A percentile compares a stretch with the other conserved stretches of the same genome.
These are phyloP conservation scores for Fusarium torreyae DNA, from an alignment of 2,329 filamentous ascomycete genomes.

Conservation along the genomic window DNA sequence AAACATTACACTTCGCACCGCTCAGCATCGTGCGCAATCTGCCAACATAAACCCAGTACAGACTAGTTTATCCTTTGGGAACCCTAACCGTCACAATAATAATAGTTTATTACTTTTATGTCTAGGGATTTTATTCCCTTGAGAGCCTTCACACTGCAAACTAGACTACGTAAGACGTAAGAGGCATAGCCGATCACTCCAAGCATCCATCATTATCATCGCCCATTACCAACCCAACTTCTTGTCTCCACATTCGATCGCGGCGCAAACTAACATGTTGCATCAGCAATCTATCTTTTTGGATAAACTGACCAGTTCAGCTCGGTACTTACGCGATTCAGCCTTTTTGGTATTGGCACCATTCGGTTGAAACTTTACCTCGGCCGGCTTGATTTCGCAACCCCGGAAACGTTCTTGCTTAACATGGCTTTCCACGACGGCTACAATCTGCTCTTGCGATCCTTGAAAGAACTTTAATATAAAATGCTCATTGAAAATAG, in stretches of 20 bases:
- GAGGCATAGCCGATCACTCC: neutral
- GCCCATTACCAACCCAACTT: constrained; percentile 7
- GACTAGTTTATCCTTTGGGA: no score
- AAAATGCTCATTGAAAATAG: neutral
- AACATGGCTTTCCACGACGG: neutral
- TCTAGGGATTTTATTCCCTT: no score
- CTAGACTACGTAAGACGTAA: no score
- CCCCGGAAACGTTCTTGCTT: constrained; percentile 8
- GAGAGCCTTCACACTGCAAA: no score
- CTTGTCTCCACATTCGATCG: constrained; percentile 5
- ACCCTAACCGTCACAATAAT: no score
- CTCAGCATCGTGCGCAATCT: no score
- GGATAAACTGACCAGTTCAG: neutral
- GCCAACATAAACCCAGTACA: no score
- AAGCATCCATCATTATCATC: neutral
- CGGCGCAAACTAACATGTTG: neutral
- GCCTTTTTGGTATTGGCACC: neutral
- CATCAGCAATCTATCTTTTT: neutral
- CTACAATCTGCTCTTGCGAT: neutral
- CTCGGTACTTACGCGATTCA: constrained; percentile 6
- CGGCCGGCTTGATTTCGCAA: constrained; percentile 4
- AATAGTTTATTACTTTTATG: no score
- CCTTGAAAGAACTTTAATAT: neutral
- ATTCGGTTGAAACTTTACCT: constrained; percentile 10
- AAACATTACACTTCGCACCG: no score